These are phyloP conservation scores for Moricandia moricandioides DNA, from an alignment of 345 rosid species.

Conservation along the genomic window DNA sequence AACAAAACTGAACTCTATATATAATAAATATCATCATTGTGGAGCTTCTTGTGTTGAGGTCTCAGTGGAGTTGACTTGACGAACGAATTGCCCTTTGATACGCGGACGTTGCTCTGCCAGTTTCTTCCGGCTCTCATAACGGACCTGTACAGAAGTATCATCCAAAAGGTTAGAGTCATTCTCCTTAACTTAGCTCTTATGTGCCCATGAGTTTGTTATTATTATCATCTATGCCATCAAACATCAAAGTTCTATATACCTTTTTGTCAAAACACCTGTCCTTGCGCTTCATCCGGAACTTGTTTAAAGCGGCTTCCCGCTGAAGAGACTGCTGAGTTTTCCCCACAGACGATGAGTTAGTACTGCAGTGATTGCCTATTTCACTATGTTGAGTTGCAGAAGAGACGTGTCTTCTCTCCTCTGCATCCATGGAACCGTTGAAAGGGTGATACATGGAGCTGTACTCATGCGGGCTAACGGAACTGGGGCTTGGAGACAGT, in stretches of 20 bases:
- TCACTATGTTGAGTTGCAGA: slow-evolving; percentile 58
- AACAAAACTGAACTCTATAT: slow-evolving; percentile 8
- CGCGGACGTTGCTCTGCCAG: slow-evolving; percentile 70
- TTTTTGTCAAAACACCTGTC: slow-evolving; percentile 92
- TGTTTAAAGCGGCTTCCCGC: slow-evolving; percentile 85
- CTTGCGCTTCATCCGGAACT: slow-evolving; percentile 90
- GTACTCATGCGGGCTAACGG: slow-evolving; percentile 57
- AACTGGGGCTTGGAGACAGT: slow-evolving; percentile 50
- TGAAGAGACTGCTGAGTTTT: slow-evolving; percentile 50
- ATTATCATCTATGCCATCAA: too few species aligned
- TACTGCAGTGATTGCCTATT: slow-evolving; percentile 53
- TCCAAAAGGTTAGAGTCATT: neutral
- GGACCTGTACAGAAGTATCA: slow-evolving; percentile 47
- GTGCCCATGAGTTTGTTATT: neutral
- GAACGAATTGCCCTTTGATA: slow-evolving; percentile 66
- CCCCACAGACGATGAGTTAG: slow-evolving; percentile 33
- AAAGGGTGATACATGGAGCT: slow-evolving; percentile 41
- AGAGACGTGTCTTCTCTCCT: slow-evolving; percentile 56
- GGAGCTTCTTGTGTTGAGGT: slow-evolving; percentile 22
- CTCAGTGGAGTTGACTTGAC: slow-evolving; percentile 36
- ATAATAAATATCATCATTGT: neutral
- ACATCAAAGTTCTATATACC: slow-evolving; percentile 44
- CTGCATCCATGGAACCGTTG: slow-evolving; percentile 41
- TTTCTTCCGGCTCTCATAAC: slow-evolving; percentile 67
- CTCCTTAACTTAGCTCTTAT: neutral